phyloP scores from a whole-genome alignment of 2,329 filamentous ascomycete genomes.

The Fusarium sp. region DNA sequence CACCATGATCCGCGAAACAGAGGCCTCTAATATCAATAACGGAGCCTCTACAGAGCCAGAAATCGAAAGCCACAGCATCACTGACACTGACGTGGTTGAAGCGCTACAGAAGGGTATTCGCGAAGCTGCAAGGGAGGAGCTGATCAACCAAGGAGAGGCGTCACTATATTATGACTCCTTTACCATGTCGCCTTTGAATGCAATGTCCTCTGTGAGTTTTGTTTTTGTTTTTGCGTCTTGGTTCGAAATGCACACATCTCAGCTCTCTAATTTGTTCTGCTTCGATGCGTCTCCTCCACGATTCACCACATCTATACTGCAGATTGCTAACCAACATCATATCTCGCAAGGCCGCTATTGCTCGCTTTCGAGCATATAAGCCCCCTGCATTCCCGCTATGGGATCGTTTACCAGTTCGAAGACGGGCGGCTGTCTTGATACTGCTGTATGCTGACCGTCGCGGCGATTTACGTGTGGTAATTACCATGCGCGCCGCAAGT shows the following conservation, averaged over 20 bases:
- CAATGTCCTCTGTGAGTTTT: slow-evolving; percentile 66
- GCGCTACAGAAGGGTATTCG: slow-evolving; percentile 42
- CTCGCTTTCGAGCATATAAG: slow-evolving; percentile 71
- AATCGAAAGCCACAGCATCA: slow-evolving; percentile 39
- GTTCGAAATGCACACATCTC: slow-evolving; percentile 1
- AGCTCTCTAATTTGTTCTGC: neutral
- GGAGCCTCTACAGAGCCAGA: slow-evolving; percentile 23
- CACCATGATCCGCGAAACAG: slow-evolving; percentile 40
- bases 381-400: slow-evolving; percentile 72
- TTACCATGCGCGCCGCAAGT: slow-evolving; percentile 75
- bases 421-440: slow-evolving; percentile 88
- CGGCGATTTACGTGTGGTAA: slow-evolving; percentile 80
- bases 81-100: slow-evolving; percentile 49
- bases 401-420: slow-evolving; percentile 71
- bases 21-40: slow-evolving; percentile 17
- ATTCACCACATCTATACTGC: slow-evolving; percentile 11
- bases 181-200: slow-evolving; percentile 69
- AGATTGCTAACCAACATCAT: slow-evolving; percentile 36
- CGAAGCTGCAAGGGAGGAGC: slow-evolving; percentile 36
- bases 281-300: slow-evolving; percentile 33
- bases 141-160: slow-evolving; percentile 52
- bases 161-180: slow-evolving; percentile 70
- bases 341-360: slow-evolving; percentile 66
- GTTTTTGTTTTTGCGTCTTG: neutral
- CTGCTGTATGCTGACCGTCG: slow-evolving; percentile 86